Base-by-base conservation (phyloP, 306 rosid genomes). In the Sindora glabra region DNA sequence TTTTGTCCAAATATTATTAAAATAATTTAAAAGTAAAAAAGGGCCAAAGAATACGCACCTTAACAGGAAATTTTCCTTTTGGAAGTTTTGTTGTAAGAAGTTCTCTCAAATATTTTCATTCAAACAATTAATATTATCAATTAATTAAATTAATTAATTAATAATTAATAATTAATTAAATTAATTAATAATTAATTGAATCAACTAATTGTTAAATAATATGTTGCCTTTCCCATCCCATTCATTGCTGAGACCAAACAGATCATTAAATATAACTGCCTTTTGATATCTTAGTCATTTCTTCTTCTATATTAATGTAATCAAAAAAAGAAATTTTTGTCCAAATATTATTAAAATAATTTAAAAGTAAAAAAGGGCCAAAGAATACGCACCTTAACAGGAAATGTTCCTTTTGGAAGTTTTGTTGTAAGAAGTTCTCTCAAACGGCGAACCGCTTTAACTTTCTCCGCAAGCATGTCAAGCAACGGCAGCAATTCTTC, bases 81-180 rank as follows among this genome's bases (percentile, higher is more conserved):
- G 98, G 96, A 70, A 92, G 96, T 67, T 79, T 88, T 13, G 98
- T 88, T 30, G 94, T 86, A 39, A 92, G 94, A 60, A 92, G 83
- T n/a, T n/a, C n/a, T n/a, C n/a, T n/a, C n/a, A n/a, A n/a, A n/a
- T n/a, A n/a, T n/a, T n/a, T n/a, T n/a, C n/a, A n/a, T n/a, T n/a
- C n/a, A n/a, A n/a, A n/a, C n/a, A n/a, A n/a, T n/a, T n/a, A n/a
- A n/a, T n/a, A n/a, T n/a, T n/a, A n/a, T n/a, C n/a, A n/a, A n/a
- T n/a, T n/a, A n/a, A n/a, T n/a, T n/a, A n/a, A n/a, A n/a, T n/a
- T n/a, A n/a, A n/a, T n/a, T n/a, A n/a, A n/a, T n/a, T n/a, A n/a
- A n/a, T n/a, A n/a, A n/a, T n/a, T n/a, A n/a, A n/a, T n/a, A n/a
- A n/a, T n/a, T n/a, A n/a, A n/a, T n/a, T n/a, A n/a, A n/a, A n/a